Percentiles rank a stretch among this genome's conserved stretches.
Evolutionary conservation across 352 stramenopile genomes (phyloP).

Genomic region (Pythium rhizo-oryzae): DNA sequence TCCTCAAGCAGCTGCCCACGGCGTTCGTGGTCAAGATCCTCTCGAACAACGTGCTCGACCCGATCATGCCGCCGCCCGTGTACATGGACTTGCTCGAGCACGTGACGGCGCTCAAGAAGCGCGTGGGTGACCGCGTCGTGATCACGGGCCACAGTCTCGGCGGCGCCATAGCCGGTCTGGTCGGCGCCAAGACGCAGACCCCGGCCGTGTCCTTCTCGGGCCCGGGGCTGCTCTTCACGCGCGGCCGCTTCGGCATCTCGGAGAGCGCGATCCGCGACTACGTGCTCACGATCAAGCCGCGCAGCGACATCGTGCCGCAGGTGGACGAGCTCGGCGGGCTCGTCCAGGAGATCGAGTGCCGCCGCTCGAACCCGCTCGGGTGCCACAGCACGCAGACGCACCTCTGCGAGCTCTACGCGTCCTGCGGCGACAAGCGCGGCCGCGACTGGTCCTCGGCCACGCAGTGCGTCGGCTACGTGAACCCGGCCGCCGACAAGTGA

Average conservation of each 20-base stretch:
- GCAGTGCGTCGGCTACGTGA: conserved; percentile 76
- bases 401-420: conserved; percentile 82
- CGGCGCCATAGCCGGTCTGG: conserved; percentile 83
- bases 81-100: conserved; percentile 76
- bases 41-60: conserved; percentile 71
- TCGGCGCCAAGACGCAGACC: conserved; percentile 82
- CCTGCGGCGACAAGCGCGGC: conserved; percentile 76
- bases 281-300: conserved; percentile 85
- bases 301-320: conserved; percentile 76
- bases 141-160: conserved; percentile 86
- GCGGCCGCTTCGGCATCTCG: conserved; percentile 71
- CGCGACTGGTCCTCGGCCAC: conserved; percentile 78
- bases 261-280: conserved; percentile 82
- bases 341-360: conserved; percentile 90
- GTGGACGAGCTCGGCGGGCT: conserved; percentile 83
- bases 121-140: conserved; percentile 74
- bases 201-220: conserved; percentile 85
- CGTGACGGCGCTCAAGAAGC: conserved; percentile 54
- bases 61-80: conserved; percentile 78
- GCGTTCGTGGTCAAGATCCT: conserved; percentile 84
- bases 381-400: conserved; percentile 87
- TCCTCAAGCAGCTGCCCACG: conserved; percentile 82
- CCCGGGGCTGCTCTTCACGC: conserved; percentile 76
- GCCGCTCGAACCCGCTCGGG: conserved; percentile 68
- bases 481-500: not conserved